Conservation (phyloP, 257 asterid species). For the Solanum ahanhuiri region DNA sequence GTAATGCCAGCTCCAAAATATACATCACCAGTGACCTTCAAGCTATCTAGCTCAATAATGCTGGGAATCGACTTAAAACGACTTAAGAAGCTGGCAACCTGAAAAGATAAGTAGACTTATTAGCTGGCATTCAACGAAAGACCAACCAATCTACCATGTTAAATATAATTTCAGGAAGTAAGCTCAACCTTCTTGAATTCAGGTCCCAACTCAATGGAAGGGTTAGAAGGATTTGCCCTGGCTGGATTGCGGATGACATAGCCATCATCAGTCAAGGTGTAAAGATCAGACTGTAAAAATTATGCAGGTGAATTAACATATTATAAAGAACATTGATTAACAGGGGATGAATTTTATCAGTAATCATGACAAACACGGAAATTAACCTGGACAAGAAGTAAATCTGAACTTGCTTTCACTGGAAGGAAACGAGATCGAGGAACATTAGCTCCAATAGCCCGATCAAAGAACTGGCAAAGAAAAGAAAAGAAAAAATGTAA, state of each 20-base stretch:
- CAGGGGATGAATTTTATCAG: neutral
- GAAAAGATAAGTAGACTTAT: neutral
- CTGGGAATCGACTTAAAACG: slow-evolving; percentile 96
- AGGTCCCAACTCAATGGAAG: slow-evolving; percentile 89
- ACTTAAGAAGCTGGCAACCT: slow-evolving; percentile 75
- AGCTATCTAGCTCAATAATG: slow-evolving; percentile 75
- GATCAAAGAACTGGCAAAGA: slow-evolving; percentile 62
- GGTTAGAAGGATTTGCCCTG: slow-evolving; percentile 75
- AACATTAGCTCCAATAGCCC: slow-evolving; percentile 85
- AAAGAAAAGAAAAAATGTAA: neutral
- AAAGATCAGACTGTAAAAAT: slow-evolving; percentile 82
- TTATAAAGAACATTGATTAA: neutral
- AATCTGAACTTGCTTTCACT: slow-evolving; percentile 87
- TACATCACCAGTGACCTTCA: slow-evolving; percentile 89
- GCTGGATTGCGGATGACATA: slow-evolving; percentile 71
- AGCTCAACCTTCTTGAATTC: slow-evolving; percentile 87
- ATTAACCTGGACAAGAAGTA: slow-evolving; percentile 90
- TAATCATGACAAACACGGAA: neutral
- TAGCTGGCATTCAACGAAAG: slow-evolving; percentile 4
- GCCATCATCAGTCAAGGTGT: slow-evolving; percentile 81
- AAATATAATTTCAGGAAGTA: neutral
- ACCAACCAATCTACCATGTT: neutral
- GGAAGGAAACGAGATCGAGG: slow-evolving; percentile 99
- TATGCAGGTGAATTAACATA: slow-evolving; percentile 8
- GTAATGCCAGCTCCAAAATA: slow-evolving; percentile 73